phyloP scores from a whole-genome alignment of 805 yeast species.

The Monosporozyma aerobia region DNA sequence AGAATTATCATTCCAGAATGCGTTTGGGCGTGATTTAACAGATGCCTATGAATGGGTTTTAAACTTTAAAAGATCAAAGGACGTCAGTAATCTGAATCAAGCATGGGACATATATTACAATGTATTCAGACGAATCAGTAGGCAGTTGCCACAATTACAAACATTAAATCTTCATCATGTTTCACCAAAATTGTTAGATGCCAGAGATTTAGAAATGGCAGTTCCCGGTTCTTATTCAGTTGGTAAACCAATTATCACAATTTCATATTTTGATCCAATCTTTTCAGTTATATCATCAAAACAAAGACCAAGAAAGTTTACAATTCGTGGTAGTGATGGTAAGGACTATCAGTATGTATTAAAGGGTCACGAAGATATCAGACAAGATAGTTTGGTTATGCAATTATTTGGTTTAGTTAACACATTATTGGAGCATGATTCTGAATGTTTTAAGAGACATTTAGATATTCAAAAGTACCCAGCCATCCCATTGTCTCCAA shows the following conservation, averaged over 20 bases:
- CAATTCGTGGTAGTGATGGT: slow-evolving; percentile 83
- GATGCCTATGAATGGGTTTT: slow-evolving; percentile 93
- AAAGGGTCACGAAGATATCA: slow-evolving; percentile 95
- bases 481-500: slow-evolving; percentile 93
- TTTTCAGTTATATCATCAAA: slow-evolving; percentile 86
- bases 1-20: slow-evolving; percentile 84
- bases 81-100: slow-evolving; percentile 80
- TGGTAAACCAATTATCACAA: slow-evolving; percentile 67
- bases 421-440: slow-evolving; percentile 76
- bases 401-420: slow-evolving; percentile 94
- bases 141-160: slow-evolving; percentile 81
- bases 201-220: slow-evolving; percentile 73
- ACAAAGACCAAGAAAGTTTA: slow-evolving; percentile 85
- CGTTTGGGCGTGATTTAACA: slow-evolving; percentile 85
- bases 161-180: slow-evolving; percentile 86
- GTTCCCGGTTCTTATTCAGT: slow-evolving; percentile 91
- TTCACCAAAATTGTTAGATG: slow-evolving; percentile 78
- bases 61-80: slow-evolving; percentile 76
- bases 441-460: slow-evolving; percentile 94
- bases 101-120: slow-evolving; percentile 98
- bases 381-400: slow-evolving; percentile 97
- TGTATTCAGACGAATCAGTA: slow-evolving; percentile 82
- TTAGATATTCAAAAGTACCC: slow-evolving; percentile 85
- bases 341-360: slow-evolving; percentile 72
- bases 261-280: slow-evolving; percentile 69